Conservation (phyloP, 768 basidiomycete species). For the Infundibulicybe gibba region DNA sequence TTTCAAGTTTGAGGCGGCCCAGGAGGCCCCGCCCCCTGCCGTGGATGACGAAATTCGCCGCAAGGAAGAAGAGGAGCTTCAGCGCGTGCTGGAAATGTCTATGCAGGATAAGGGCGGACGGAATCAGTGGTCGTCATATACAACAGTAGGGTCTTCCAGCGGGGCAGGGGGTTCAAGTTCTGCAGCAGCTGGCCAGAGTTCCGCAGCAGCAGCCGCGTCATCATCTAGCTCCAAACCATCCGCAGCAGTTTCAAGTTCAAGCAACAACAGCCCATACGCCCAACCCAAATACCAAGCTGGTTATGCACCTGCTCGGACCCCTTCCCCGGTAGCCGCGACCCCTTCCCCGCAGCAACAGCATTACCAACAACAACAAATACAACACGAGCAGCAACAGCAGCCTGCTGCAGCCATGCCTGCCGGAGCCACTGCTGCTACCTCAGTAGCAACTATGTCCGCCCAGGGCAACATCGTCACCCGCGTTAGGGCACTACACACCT, state of each 20-base stretch:
- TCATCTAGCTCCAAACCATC: slow-evolving; percentile 12
- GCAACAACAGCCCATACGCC: slow-evolving; percentile 15
- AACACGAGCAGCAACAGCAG: slow-evolving; percentile 12
- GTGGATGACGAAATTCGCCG: slow-evolving; percentile 79
- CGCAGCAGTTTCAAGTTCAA: slow-evolving; percentile 8
- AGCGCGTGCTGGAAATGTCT: slow-evolving; percentile 89
- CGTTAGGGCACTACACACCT: slow-evolving; percentile 86
- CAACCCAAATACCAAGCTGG: slow-evolving; percentile 45
- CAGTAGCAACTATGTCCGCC: slow-evolving; percentile 6
- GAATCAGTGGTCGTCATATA: slow-evolving; percentile 45
- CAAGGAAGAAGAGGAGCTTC: slow-evolving; percentile 92
- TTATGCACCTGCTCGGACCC: slow-evolving; percentile 56
- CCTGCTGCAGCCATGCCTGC: slow-evolving; percentile 11
- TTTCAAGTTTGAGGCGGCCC: slow-evolving; percentile 63
- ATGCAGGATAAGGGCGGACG: slow-evolving; percentile 89
- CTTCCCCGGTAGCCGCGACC: slow-evolving; percentile 27
- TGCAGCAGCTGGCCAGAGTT: slow-evolving; percentile 12
- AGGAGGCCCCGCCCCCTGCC: slow-evolving; percentile 62
- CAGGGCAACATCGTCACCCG: slow-evolving; percentile 61
- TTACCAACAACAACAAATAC: slow-evolving; percentile 15
- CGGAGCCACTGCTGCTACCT: slow-evolving; percentile 12
- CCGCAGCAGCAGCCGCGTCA: slow-evolving; percentile 10
- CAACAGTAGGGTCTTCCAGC: slow-evolving; percentile 22
- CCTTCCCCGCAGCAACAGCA: slow-evolving; percentile 20
- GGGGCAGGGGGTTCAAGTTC: slow-evolving; percentile 21